Conservation (phyloP, 208 protist genomes). For the Lotmaria passim region DNA sequence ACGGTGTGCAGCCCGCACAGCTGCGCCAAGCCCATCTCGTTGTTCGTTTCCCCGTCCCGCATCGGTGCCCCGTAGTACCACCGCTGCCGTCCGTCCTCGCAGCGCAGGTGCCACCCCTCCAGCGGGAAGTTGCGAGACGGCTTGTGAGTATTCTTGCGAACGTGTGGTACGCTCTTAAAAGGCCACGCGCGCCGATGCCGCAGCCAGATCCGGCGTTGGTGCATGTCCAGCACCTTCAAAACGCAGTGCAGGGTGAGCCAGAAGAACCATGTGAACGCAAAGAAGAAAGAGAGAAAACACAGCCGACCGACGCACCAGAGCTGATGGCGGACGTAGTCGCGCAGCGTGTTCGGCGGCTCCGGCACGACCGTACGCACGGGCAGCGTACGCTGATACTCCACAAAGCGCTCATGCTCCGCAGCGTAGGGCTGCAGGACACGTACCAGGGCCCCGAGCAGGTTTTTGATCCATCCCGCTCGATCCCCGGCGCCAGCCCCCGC, state of each 20-base stretch:
- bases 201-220: conserved; percentile 55
- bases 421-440: conserved; percentile 30
- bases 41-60: conserved; percentile 60
- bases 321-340: conserved; percentile 39
- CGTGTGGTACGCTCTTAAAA: conserved; percentile 60
- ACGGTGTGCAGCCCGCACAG: conserved; percentile 49
- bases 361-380: conserved; percentile 73
- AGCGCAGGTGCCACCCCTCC: conserved; percentile 79
- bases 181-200: conserved; percentile 54
- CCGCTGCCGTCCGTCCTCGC: conserved; percentile 90
- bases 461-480: not conserved
- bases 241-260: conserved; percentile 55
- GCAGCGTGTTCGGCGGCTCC: conserved; percentile 58
- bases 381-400: conserved; percentile 53
- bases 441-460: not conserved
- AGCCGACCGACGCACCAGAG: conserved; percentile 18
- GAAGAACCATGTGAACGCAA: conserved; percentile 48
- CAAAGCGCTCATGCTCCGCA: conserved; percentile 37
- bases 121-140: conserved; percentile 53
- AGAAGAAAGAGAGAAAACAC: conserved; percentile 29
- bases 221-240: conserved; percentile 48
- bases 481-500: not conserved
- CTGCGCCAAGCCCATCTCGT: conserved; percentile 62
- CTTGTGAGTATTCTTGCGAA: conserved; percentile 44
- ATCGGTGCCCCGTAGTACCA: conserved; percentile 75